Base-by-base conservation (phyloP, 2,329 filamentous ascomycete genomes). In the Phaeosphaeriaceae sp. region DNA sequence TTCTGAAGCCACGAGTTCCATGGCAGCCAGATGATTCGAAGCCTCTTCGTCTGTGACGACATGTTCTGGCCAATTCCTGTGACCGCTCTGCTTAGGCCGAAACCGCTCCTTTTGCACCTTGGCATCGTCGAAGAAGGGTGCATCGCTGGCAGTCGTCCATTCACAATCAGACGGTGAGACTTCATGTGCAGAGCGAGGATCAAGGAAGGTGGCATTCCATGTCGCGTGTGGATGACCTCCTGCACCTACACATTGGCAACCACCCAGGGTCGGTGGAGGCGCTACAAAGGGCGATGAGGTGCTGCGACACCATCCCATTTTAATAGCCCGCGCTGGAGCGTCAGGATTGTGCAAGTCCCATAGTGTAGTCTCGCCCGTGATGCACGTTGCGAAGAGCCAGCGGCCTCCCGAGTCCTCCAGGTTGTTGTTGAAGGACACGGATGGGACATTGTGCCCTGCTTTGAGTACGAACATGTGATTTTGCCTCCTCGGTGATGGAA, bases 321-420 rank as follows among this genome's bases (percentile, higher is more conserved):
- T 55, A 22, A 74, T 67, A 1, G 52, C 55, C 17, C 66, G 64
- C 21, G 63, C 62, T 26, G 66, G 59, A 13, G 24, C n/a, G 7
- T 50, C 22, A 9, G 57, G 64, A 30, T 58, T 55, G 40, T 75
- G 67, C 19, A 80, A 62, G 51, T 83, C 80, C 83, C 84, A 86
- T 6, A 85, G 66, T 21, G 81, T 71, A 1, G 82, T 77, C 22
- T 76, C 73, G 24, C 86, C 85, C 35, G 79, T 70, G 48, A 89
- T 87, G 61, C 86, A 84, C 11, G 83, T 85, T 54, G 84, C 86
- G 26, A 86, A 71, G 53, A 89, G 81, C 83, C 84, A 88, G 53
- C 79, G 77, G 5, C 84, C 86, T 24, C 81, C 77, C 0, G 81
- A 79, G 64, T 88, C 86, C 43, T 85, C 77, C 17, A 82, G 82